Evolutionary conservation across 2,329 filamentous ascomycete species (phyloP).

Genomic region (Phyllosticta citriasiana): DNA sequence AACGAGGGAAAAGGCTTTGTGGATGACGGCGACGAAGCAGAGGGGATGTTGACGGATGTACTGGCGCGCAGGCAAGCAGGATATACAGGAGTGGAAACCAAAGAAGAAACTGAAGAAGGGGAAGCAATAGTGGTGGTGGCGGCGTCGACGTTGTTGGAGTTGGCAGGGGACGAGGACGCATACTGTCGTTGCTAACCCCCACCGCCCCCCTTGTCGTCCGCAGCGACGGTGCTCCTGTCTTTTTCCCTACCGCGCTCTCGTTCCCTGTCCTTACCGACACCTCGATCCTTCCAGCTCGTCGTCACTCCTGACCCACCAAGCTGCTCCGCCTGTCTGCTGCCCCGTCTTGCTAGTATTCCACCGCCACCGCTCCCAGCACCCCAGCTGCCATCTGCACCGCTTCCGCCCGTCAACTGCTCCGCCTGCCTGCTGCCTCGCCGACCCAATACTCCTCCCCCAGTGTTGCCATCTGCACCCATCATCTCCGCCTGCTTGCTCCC

Average conservation of each 20-base stretch:
- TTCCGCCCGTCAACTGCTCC: background rate
- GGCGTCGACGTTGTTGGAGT: background rate
- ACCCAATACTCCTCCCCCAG: background rate
- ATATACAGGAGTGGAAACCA: background rate
- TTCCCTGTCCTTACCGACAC: background rate
- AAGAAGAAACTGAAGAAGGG: background rate
- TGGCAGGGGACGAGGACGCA: background rate
- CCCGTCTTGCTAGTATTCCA: conserved; percentile 3
- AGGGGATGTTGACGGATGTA: background rate
- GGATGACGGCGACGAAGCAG: background rate
- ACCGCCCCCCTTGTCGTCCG: background rate
- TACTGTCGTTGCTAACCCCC: background rate
- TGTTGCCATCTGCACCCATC: background rate
- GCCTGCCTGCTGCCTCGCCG: conserved; percentile 3
- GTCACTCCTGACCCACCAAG: background rate
- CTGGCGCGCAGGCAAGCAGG: background rate
- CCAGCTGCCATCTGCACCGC: background rate
- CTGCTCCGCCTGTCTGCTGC: conserved; percentile 3
- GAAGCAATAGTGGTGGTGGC: background rate
- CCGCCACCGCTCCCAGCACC: background rate
- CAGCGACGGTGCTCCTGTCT: background rate
- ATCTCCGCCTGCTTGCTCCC: background rate
- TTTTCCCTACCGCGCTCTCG: background rate
- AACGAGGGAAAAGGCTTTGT: background rate
- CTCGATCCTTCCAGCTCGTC: background rate